Conservation (phyloP, 768 basidiomycete species). For the Lactarius psammicola region DNA sequence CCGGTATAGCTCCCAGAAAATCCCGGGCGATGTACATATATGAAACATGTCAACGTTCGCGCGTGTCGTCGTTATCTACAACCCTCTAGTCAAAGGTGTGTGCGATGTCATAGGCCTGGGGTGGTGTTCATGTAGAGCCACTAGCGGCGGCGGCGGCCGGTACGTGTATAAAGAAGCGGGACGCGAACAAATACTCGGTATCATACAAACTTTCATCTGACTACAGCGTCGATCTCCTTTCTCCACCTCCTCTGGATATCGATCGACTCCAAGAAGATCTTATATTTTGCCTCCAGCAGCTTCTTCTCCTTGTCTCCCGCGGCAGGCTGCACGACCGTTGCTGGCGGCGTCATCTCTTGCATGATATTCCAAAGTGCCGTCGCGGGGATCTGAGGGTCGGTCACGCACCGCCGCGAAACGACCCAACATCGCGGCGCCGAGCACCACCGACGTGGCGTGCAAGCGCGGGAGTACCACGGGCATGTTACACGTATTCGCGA, state of each 20-base stretch:
- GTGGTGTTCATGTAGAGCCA: neutral
- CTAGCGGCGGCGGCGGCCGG: neutral
- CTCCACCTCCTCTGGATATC: conserved; percentile 90
- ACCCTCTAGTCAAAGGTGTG: neutral
- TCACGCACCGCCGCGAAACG: conserved; percentile 70
- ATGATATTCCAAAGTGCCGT: conserved; percentile 87
- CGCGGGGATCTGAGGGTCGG: conserved; percentile 49
- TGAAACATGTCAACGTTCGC: neutral
- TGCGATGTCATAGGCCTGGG: neutral
- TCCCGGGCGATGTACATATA: neutral
- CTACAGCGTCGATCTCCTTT: conserved; percentile 65
- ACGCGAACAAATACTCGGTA: neutral
- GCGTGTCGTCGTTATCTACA: neutral
- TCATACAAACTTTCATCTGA: conserved; percentile 23
- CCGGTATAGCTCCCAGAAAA: too few species aligned
- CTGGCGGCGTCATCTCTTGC: conserved; percentile 94
- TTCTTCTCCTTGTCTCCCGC: conserved; percentile 63
- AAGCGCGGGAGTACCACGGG: conserved; percentile 80
- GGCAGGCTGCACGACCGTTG: conserved; percentile 63
- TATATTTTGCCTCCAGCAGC: conserved; percentile 88
- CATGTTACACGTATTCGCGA: conserved; percentile 81
- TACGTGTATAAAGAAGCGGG: too few species aligned
- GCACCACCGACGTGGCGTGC: conserved; percentile 78
- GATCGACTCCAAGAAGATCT: conserved; percentile 85
- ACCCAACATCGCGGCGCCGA: conserved; percentile 93